Percentiles rank a stretch among this genome's conserved stretches.
Conservation (phyloP, 768 basidiomycete genomes). For the Russula ochroleuca region DNA sequence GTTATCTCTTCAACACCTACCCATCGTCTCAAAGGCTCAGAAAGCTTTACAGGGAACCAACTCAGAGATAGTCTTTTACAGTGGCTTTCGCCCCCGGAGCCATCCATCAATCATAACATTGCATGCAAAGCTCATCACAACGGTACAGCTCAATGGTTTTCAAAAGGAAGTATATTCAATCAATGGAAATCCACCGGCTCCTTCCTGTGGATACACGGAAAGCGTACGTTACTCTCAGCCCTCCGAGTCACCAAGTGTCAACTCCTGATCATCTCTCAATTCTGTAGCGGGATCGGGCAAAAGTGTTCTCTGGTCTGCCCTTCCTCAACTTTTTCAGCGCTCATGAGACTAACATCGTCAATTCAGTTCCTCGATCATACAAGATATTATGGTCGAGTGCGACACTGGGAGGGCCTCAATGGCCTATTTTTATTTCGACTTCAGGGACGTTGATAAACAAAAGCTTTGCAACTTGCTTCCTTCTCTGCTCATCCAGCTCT, state of each 20-base stretch:
- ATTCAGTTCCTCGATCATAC: constrained; percentile 10
- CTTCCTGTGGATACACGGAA: constrained; percentile 7
- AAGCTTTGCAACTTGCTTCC: not conserved
- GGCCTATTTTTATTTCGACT: constrained; percentile 7
- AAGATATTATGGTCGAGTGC: not conserved
- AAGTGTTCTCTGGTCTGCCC: constrained; percentile 7
- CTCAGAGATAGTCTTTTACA: not conserved
- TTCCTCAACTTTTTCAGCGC: not conserved
- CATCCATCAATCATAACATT: not conserved
- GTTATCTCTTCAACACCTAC: not conserved
- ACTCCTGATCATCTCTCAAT: not conserved
- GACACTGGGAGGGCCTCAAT: not conserved
- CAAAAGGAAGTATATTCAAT: not conserved
- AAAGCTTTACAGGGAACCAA: not conserved
- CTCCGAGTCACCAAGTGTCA: not conserved
- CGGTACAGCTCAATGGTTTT: not conserved
- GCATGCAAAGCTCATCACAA: not conserved
- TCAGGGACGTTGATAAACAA: not conserved
- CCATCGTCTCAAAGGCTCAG: too few relatives aligned
- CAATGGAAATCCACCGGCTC: not conserved
- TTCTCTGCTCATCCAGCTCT: constrained; percentile 7
- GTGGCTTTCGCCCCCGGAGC: constrained; percentile 36
- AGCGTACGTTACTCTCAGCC: not conserved
- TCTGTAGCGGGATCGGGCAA: constrained; percentile 6
- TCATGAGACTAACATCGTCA: not conserved